Evolutionary conservation across 768 basidiomycete species (phyloP).

Genomic region (Calocera cornea): DNA sequence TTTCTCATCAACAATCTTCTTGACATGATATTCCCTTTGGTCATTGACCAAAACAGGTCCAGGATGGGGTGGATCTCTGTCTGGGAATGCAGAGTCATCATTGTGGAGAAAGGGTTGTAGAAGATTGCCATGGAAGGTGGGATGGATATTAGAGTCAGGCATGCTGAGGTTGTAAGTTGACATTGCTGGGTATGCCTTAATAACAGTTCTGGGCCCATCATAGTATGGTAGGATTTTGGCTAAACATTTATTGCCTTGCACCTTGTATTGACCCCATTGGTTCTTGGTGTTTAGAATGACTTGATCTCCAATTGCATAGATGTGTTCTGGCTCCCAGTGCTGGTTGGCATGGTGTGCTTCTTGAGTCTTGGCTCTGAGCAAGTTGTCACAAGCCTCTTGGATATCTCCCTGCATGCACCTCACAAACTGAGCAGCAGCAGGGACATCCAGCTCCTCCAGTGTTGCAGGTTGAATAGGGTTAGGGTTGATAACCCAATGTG

Average conservation of each 20-base stretch:
- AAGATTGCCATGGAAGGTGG: background rate
- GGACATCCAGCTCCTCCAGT: too few relatives aligned
- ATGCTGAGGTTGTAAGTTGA: background rate
- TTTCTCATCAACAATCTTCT: too few relatives aligned
- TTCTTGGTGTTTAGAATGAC: conserved; percentile 29
- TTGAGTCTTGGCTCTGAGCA: conserved; percentile 8
- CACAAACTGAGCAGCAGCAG: too few relatives aligned
- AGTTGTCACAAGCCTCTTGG: too few relatives aligned
- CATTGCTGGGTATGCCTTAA: conserved; percentile 1
- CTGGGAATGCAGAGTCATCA: too few relatives aligned
- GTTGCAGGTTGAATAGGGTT: too few relatives aligned
- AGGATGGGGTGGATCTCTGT: too few relatives aligned
- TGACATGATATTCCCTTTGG: too few relatives aligned
- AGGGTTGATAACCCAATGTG: background rate
- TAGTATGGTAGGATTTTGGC: conserved; percentile 19
- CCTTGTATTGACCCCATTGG: conserved; percentile 20
- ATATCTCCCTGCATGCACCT: too few relatives aligned
- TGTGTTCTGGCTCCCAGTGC: conserved; percentile 14
- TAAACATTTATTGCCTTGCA: conserved; percentile 4
- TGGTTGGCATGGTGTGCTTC: conserved; percentile 23
- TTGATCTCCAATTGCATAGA: conserved; percentile 22
- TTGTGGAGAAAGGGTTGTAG: background rate
- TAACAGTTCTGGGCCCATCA: conserved; percentile 15
- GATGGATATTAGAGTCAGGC: background rate
- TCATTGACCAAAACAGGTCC: too few relatives aligned